These are phyloP conservation scores for Hypoxylon sp. DNA, from an alignment of 2,329 filamentous ascomycete species.

Conservation along the genomic window DNA sequence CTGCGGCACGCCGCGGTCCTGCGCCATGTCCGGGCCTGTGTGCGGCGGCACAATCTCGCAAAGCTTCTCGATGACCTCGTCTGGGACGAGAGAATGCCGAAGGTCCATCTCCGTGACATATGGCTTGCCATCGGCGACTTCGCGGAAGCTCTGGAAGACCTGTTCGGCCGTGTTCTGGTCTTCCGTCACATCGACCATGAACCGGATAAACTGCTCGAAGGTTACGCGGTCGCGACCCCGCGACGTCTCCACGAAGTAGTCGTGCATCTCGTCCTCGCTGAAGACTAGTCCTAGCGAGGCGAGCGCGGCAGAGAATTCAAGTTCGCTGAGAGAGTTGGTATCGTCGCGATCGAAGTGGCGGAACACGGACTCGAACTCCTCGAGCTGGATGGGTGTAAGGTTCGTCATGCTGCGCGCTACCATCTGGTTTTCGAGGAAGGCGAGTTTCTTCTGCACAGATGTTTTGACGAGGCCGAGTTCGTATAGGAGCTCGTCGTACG, in stretches of 20 bases:
- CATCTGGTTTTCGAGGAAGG: slow-evolving; percentile 98
- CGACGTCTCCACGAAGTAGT: slow-evolving; percentile 91
- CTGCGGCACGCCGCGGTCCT: slow-evolving; percentile 87
- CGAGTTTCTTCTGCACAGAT: slow-evolving; percentile 94
- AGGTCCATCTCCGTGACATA: slow-evolving; percentile 99
- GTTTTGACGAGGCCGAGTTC: slow-evolving; percentile 92
- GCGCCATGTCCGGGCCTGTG: slow-evolving; percentile 85
- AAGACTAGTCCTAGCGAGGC: slow-evolving; percentile 97
- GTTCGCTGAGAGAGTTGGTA: slow-evolving; percentile 89
- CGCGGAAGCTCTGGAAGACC: slow-evolving; percentile 96
- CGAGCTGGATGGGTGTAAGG: slow-evolving; percentile 95
- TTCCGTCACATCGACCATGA: slow-evolving; percentile 99
- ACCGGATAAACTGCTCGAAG: slow-evolving; percentile 98
- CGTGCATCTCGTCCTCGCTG: slow-evolving; percentile 98
- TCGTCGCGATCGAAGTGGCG: slow-evolving; percentile 96
- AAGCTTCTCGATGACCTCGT: slow-evolving; percentile 96
- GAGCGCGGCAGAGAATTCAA: slow-evolving; percentile 95
- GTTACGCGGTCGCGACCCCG: slow-evolving; percentile 84
- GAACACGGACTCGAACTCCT: slow-evolving; percentile 99
- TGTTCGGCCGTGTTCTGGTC: slow-evolving; percentile 99
- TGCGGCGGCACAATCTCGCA: slow-evolving; percentile 88
- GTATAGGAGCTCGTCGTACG: slow-evolving; percentile 95
- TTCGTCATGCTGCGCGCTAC: slow-evolving; percentile 99
- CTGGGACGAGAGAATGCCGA: slow-evolving; percentile 92
- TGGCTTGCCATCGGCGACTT: slow-evolving; percentile 98